These are phyloP conservation scores for Albugo laibachii DNA, from an alignment of 352 stramenopile genomes.

Conservation along the genomic window DNA sequence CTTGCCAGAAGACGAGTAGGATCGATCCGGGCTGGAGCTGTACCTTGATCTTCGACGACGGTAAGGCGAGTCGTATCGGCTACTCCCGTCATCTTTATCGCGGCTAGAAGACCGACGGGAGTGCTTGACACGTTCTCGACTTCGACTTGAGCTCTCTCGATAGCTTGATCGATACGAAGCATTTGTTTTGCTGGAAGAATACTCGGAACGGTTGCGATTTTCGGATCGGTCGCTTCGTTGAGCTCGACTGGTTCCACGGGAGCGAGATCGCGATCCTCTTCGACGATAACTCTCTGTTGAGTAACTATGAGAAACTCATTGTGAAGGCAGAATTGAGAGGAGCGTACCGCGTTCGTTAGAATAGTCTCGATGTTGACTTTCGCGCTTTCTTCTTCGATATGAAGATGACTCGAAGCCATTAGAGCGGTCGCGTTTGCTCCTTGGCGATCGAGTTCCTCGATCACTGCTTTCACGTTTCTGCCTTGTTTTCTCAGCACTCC, in stretches of 20 bases:
- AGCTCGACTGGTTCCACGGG: not conserved
- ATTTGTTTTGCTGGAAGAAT: not conserved
- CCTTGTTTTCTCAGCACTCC: too few species aligned
- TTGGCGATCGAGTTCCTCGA: too few species aligned
- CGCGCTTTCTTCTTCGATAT: too few species aligned
- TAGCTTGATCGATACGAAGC: not conserved
- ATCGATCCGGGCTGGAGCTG: constrained; percentile 13
- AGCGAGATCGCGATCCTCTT: not conserved
- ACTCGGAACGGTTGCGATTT: not conserved
- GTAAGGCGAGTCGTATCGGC: not conserved
- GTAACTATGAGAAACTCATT: too few species aligned
- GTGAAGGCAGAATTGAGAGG: too few species aligned
- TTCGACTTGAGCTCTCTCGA: not conserved
- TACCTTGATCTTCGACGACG: constrained; percentile 10
- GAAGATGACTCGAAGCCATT: too few species aligned
- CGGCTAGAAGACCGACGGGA: not conserved
- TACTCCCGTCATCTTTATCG: not conserved
- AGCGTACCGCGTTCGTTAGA: too few species aligned
- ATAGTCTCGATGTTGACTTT: too few species aligned
- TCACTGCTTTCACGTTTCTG: too few species aligned
- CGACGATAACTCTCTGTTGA: not conserved
- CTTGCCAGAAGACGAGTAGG: constrained; percentile 9
- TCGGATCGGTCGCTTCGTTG: not conserved
- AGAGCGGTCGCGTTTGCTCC: too few species aligned
- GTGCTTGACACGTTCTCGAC: constrained; percentile 5